phyloP scores from a whole-genome alignment of 192 early-diverging fungal genomes.

The Cetraspora pellucida region DNA sequence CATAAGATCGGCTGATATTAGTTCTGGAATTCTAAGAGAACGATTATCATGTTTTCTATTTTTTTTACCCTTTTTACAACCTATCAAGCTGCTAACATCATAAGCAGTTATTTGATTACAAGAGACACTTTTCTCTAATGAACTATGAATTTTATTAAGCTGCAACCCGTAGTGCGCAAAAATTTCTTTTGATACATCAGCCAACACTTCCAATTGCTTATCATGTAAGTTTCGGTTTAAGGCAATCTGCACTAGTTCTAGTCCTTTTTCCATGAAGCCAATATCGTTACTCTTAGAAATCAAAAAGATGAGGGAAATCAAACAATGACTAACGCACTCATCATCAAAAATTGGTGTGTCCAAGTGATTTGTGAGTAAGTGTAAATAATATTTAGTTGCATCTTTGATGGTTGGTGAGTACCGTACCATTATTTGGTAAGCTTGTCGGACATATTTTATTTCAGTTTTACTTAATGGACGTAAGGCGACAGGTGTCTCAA shows the following conservation, averaged over 20 bases:
- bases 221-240: not conserved
- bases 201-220: not conserved
- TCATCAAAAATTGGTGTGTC: constrained; percentile 3
- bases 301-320: not conserved
- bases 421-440: not conserved
- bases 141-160: too few species aligned
- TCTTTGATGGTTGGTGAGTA: not conserved
- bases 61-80: too few species aligned
- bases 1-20: too few species aligned
- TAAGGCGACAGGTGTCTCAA: not conserved
- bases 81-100: too few species aligned
- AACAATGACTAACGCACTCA: not conserved
- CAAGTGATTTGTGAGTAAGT: not conserved
- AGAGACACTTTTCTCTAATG: too few species aligned
- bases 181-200: not conserved
- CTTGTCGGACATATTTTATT: not conserved
- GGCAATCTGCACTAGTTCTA: not conserved
- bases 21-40: too few species aligned
- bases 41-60: too few species aligned
- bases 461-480: not conserved
- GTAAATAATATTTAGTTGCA: not conserved
- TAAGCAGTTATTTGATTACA: too few species aligned
- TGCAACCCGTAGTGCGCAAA: not conserved
- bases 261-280: not conserved
- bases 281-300: not conserved